Percentiles rank a stretch among this genome's conserved stretches.
Evolutionary conservation across 1,139 yeast genomes (phyloP).

Genomic region (Geotrichum reessii): DNA sequence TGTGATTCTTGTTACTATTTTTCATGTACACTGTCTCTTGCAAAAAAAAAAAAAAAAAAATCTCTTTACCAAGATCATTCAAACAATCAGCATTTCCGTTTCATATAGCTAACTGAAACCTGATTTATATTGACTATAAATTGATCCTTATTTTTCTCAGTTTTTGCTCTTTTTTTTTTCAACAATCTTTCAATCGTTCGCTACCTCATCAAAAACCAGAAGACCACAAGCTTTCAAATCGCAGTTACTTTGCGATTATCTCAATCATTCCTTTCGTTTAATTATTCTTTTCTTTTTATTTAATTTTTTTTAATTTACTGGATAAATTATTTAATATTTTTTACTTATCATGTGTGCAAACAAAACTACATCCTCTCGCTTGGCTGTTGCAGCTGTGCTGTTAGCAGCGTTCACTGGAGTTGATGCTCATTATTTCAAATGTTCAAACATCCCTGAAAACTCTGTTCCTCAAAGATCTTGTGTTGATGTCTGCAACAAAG

Average conservation of each 20-base stretch:
- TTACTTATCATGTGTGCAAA: neutral
- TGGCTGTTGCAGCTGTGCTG: slow-evolving; percentile 6
- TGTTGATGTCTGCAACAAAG: slow-evolving; percentile 1
- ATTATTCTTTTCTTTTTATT: neutral
- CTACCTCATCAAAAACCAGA: neutral
- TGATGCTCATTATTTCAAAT: neutral
- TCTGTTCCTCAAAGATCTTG: neutral
- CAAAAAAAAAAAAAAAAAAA: neutral
- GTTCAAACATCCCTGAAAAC: neutral
- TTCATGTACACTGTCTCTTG: neutral
- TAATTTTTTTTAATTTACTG: neutral
- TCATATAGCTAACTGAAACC: neutral
- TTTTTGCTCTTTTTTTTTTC: neutral
- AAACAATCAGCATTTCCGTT: neutral
- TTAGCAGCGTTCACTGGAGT: neutral
- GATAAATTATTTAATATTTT: neutral
- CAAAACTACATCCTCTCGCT: neutral
- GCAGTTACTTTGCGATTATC: neutral
- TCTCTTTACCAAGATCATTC: neutral
- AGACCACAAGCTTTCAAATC: neutral
- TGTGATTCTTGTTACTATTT: neutral
- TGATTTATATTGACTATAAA: neutral
- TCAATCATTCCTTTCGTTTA: neutral
- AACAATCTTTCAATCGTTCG: neutral
- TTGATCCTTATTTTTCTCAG: neutral